These are phyloP conservation scores for Citrus inodora DNA, from an alignment of 345 rosid genomes.

Conservation along the genomic window DNA sequence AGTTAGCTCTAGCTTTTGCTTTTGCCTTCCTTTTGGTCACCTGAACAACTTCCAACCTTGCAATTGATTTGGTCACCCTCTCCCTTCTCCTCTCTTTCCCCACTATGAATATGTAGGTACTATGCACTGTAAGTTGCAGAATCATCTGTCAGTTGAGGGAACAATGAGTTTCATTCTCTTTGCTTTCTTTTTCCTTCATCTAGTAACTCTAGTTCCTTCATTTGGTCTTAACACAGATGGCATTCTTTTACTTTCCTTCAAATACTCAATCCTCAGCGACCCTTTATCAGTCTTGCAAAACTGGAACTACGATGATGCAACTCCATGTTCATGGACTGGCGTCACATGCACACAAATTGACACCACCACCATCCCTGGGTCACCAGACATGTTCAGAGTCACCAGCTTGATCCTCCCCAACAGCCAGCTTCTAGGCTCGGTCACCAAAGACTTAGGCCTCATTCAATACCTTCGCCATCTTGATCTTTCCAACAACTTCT, in stretches of 20 bases:
- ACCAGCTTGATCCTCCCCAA: slow-evolving; percentile 53
- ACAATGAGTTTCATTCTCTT: slow-evolving; percentile 17
- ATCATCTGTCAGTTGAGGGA: not conserved
- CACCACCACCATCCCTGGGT: slow-evolving; percentile 13
- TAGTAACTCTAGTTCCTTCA: slow-evolving; percentile 39
- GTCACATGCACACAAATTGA: slow-evolving; percentile 52
- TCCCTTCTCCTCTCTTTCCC: slow-evolving; percentile 7
- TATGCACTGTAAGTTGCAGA: not conserved
- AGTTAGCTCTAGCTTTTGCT: not conserved
- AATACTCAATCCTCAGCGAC: slow-evolving; percentile 60
- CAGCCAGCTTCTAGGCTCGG: slow-evolving; percentile 61
- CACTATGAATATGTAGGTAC: slow-evolving; percentile 25
- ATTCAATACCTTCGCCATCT: slow-evolving; percentile 48
- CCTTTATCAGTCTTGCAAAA: slow-evolving; percentile 48
- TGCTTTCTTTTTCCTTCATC: slow-evolving; percentile 18
- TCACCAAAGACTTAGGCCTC: slow-evolving; percentile 43
- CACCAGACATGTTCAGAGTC: slow-evolving; percentile 57
- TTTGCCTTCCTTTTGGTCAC: slow-evolving; percentile 47
- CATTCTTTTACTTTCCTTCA: slow-evolving; percentile 58
- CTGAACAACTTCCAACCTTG: slow-evolving; percentile 48
- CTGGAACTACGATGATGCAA: slow-evolving; percentile 68
- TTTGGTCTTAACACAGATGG: slow-evolving; percentile 60
- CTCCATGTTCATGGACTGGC: slow-evolving; percentile 76
- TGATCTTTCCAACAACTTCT: slow-evolving; percentile 66
- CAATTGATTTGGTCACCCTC: slow-evolving; percentile 69